A percentile compares a stretch with the other conserved stretches of the same genome.
Conservation (phyloP, 306 rosid genomes). For the Medicago lupulina region DNA sequence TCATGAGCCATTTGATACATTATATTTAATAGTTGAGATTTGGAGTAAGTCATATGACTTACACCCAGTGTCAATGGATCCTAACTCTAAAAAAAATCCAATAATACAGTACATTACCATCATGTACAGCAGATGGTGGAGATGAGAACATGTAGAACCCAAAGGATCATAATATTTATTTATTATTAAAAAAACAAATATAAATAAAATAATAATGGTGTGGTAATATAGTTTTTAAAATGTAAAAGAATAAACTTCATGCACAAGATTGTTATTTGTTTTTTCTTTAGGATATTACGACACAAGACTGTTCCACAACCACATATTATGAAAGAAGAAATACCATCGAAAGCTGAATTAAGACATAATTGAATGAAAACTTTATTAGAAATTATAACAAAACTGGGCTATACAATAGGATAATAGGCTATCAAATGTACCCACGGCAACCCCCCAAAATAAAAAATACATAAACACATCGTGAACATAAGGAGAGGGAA, state of each 20-base stretch:
- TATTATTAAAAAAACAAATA: background rate
- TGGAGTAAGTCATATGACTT: no score
- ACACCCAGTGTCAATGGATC: no score
- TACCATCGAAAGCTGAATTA: slow-evolving; percentile 1
- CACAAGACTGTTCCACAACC: background rate
- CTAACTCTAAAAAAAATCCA: no score
- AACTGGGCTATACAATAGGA: background rate
- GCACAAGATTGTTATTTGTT: no score
- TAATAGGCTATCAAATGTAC: slow-evolving; percentile 10
- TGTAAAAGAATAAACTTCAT: no score
- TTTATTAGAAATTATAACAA: background rate
- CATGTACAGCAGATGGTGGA: no score
- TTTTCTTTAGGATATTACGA: no score
- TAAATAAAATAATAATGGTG: background rate
- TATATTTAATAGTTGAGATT: no score
- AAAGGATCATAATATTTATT: background rate
- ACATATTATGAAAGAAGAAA: slow-evolving; percentile 9
- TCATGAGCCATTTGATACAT: no score
- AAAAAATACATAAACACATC: no score
- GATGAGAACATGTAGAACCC: background rate
- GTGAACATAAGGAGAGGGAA: slow-evolving; percentile 13
- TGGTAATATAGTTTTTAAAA: slow-evolving; percentile 1
- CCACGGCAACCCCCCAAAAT: background rate
- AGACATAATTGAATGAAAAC: slow-evolving; percentile 20
- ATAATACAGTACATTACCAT: no score